phyloP scores from a whole-genome alignment of 805 yeast species.

The Saturnispora bothae region DNA sequence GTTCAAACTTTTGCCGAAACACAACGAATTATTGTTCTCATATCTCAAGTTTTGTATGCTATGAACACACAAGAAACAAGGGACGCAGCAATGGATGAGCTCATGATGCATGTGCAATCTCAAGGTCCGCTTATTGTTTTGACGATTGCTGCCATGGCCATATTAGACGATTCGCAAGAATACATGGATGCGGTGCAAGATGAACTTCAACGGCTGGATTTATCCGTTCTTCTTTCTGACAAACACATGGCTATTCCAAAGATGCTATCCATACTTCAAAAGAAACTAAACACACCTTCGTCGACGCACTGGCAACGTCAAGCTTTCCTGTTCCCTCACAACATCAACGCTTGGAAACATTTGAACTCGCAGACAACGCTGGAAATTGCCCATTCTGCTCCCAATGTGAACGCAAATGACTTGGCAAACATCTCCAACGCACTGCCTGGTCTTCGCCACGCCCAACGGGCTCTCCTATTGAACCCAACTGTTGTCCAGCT shows the following conservation, averaged over 20 bases:
- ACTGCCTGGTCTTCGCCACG: slow-evolving; percentile 38
- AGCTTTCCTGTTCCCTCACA: slow-evolving; percentile 67
- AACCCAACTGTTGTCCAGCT: slow-evolving; percentile 1
- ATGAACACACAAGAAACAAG: slow-evolving; percentile 66
- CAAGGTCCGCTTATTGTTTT: slow-evolving; percentile 59
- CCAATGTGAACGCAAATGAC: slow-evolving; percentile 38
- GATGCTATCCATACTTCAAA: slow-evolving; percentile 42
- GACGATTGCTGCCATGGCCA: slow-evolving; percentile 69
- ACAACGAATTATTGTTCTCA: slow-evolving; percentile 55
- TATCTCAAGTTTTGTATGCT: slow-evolving; percentile 73
- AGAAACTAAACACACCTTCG: slow-evolving; percentile 22
- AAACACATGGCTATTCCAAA: slow-evolving; percentile 45
- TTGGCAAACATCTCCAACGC: slow-evolving; percentile 43
- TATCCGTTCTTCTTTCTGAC: slow-evolving; percentile 38
- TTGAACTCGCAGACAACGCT: slow-evolving; percentile 47
- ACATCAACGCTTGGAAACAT: slow-evolving; percentile 58
- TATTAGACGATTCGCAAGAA: slow-evolving; percentile 49
- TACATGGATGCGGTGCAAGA: slow-evolving; percentile 52
- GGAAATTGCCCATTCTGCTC: slow-evolving; percentile 43
- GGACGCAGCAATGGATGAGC: slow-evolving; percentile 76
- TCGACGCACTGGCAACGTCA: slow-evolving; percentile 56
- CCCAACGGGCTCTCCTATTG: slow-evolving; percentile 49
- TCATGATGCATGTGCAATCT: slow-evolving; percentile 52
- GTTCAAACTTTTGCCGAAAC: slow-evolving; percentile 46
- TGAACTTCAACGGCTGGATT: slow-evolving; percentile 46